A percentile compares a stretch with the other conserved stretches of the same genome.
These are phyloP conservation scores for Aureobasidium mangrovei DNA, from an alignment of 2,329 filamentous ascomycete species.

Conservation along the genomic window DNA sequence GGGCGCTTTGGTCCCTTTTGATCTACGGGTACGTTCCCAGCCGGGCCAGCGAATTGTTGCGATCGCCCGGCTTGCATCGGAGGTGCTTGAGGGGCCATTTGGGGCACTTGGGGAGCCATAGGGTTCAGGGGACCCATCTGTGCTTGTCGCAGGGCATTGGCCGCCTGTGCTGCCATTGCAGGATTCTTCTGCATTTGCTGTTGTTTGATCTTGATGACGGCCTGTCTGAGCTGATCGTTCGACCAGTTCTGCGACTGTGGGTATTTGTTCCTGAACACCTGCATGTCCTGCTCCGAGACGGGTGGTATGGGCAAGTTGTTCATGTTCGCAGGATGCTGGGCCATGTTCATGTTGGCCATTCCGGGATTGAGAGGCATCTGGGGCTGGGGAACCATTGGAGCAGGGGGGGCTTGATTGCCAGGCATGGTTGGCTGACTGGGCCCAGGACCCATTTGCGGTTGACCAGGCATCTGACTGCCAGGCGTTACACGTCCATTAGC, in stretches of 20 bases:
- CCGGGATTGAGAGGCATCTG: constrained; percentile 21
- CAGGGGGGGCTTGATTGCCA: constrained; percentile 28
- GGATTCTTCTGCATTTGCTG: constrained; percentile 16
- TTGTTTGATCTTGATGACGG: constrained; percentile 21
- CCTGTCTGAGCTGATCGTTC: constrained; percentile 36
- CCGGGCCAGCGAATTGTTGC: constrained; percentile 12
- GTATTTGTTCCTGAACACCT: constrained; percentile 25
- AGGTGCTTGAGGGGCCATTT: constrained; percentile 24
- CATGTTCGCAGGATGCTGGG: constrained; percentile 7
- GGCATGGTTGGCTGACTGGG: constrained; percentile 14
- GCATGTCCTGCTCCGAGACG: constrained; percentile 34
- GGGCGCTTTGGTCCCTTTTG: constrained; percentile 28
- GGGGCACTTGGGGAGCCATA: constrained; percentile 20
- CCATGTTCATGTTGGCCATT: constrained; percentile 15
- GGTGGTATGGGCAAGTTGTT: constrained; percentile 19
- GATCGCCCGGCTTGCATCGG: constrained; percentile 19
- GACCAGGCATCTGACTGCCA: constrained; percentile 12
- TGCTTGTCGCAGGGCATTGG: constrained; percentile 23
- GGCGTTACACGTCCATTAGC: neutral
- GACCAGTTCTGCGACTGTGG: constrained; percentile 23
- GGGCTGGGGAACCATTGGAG: constrained; percentile 31
- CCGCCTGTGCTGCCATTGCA: neutral
- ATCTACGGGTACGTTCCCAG: constrained; percentile 15
- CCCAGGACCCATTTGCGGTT: neutral
- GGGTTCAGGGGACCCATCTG: constrained; percentile 21